phyloP scores from a whole-genome alignment of 768 basidiomycete species.

The Dendrothele bispora region DNA sequence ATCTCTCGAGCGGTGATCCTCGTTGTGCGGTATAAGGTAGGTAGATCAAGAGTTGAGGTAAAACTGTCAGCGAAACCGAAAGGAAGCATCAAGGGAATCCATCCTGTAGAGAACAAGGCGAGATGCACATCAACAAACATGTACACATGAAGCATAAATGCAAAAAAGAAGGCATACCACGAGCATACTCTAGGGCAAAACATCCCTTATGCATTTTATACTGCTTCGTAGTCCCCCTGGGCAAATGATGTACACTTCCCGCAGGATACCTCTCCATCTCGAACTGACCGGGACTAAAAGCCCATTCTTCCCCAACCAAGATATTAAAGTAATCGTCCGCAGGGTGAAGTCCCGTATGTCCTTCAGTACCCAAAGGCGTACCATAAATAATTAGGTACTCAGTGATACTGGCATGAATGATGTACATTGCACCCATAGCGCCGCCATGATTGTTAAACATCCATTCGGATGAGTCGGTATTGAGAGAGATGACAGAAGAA shows the following conservation, averaged over 20 bases:
- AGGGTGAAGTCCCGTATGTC: constrained; percentile 90
- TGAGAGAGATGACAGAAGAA: constrained; percentile 49
- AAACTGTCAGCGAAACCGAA: constrained; percentile 89
- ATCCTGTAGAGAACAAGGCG: constrained; percentile 58
- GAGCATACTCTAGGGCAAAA: constrained; percentile 93
- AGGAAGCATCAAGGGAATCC: constrained; percentile 96
- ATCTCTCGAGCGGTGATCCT: constrained; percentile 84
- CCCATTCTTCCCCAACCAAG: constrained; percentile 92
- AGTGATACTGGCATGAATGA: constrained; percentile 95
- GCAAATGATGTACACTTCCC: constrained; percentile 84
- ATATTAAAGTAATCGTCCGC: constrained; percentile 99
- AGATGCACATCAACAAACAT: background rate
- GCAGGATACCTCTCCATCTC: constrained; percentile 84
- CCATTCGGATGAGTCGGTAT: constrained; percentile 76
- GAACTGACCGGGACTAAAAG: constrained; percentile 77
- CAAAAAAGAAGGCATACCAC: constrained; percentile 58
- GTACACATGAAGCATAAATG: background rate
- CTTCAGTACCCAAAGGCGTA: constrained; percentile 95
- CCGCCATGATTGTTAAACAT: constrained; percentile 97
- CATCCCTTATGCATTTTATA: constrained; percentile 98
- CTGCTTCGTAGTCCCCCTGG: constrained; percentile 85
- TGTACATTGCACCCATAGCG: constrained; percentile 97
- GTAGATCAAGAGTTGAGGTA: constrained; percentile 86
- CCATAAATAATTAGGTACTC: constrained; percentile 98
- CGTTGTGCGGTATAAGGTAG: constrained; percentile 76